A percentile compares a stretch with the other conserved stretches of the same genome.
These are phyloP conservation scores for Plantago major DNA, from an alignment of 257 asterid genomes.

Conservation along the genomic window DNA sequence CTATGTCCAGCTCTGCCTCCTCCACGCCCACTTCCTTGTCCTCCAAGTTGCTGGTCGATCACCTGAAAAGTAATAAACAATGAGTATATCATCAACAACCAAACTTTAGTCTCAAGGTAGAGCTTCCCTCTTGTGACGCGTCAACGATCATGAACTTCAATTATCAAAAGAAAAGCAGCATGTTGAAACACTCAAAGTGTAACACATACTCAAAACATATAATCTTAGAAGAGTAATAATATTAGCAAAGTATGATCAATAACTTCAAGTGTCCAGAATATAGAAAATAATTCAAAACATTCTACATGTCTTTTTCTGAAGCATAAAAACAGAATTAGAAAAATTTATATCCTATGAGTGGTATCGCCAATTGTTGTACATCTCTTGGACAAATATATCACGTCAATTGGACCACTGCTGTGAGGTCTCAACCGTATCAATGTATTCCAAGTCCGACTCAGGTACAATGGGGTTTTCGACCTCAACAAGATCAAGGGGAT, in stretches of 20 bases:
- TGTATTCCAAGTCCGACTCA: background rate
- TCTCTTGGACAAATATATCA: background rate
- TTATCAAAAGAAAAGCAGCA: no score
- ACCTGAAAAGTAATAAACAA: background rate
- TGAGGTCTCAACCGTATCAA: slow-evolving; percentile 1
- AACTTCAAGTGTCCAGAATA: background rate
- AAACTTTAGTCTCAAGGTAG: no score
- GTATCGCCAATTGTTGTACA: slow-evolving; percentile 5
- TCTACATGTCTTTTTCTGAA: background rate
- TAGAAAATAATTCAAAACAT: background rate
- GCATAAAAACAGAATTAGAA: background rate
- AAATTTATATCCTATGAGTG: background rate
- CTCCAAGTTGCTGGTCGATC: background rate
- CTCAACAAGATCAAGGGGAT: background rate
- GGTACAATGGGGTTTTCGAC: background rate
- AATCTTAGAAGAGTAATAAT: background rate
- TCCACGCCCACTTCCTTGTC: background rate
- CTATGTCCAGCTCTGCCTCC: background rate
- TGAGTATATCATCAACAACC: background rate
- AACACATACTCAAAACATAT: background rate
- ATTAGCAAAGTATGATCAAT: no score
- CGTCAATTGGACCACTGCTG: background rate
- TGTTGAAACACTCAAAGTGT: background rate
- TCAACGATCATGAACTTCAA: no score
- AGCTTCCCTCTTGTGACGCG: no score